Evolutionary conservation across 805 yeast genomes (phyloP).

Genomic region (Metschnikowia matae): DNA sequence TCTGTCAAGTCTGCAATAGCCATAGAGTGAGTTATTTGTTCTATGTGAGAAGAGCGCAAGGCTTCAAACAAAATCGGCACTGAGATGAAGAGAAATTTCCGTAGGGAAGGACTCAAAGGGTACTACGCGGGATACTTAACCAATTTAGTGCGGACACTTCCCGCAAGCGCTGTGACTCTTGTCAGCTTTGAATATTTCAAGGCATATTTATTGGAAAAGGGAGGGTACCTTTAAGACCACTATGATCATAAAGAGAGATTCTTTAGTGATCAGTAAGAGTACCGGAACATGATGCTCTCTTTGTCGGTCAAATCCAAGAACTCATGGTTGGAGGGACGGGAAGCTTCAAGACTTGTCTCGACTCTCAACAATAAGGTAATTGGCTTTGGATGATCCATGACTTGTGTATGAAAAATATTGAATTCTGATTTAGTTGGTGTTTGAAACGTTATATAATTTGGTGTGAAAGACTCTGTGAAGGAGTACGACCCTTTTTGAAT

Average conservation of each 20-base stretch:
- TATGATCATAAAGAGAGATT: no score
- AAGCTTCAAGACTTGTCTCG: no score
- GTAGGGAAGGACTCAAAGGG: conserved; percentile 71
- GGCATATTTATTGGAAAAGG: conserved; percentile 42
- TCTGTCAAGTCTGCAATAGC: no score
- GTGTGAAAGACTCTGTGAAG: no score
- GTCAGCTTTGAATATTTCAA: conserved; percentile 85
- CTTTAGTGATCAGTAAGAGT: conserved; percentile 38
- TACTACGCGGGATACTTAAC: conserved; percentile 88
- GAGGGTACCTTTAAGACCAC: conserved; percentile 18
- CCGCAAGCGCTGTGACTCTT: conserved; percentile 92
- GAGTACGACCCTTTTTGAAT: no score
- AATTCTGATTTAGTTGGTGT: no score
- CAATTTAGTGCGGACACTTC: conserved; percentile 85
- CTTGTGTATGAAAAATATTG: no score
- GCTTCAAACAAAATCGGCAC: conserved; percentile 21
- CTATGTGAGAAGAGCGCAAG: conserved; percentile 19
- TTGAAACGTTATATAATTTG: no score
- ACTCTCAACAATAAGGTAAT: no score
- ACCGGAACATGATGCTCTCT: conserved; percentile 56
- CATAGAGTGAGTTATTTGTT: no score
- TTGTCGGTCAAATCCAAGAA: conserved; percentile 58
- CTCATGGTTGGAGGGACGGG: conserved; percentile 29
- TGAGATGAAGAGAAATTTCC: conserved; percentile 41
- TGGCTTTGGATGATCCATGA: no score